Evolutionary conservation across 2,329 filamentous ascomycete genomes (phyloP), one percentile per base, ranked within the genome.

Genomic region (Aureobasidium sp.): DNA sequence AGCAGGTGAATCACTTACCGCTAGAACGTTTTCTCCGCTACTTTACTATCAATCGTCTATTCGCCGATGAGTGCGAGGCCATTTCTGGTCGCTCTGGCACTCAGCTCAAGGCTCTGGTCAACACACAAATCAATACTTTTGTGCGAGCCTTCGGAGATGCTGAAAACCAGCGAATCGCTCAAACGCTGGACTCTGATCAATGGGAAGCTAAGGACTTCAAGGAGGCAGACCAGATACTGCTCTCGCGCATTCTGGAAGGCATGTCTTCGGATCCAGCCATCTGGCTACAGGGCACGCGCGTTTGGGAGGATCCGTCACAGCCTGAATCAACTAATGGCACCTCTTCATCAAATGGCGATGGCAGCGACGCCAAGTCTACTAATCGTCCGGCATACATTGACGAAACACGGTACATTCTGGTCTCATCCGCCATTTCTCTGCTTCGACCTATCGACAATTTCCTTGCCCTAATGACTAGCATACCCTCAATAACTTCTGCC

Each of bases 401-500:
- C 64, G 85, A 87, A 29, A 90, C 96, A 71, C 87, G 85, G 59
- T 97, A 91, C 72, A 86, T 96, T 62, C 83, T 99, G 12, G 92
- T 94, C 0, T 84, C 88, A 59, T 96, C 92, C 5, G 92, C 91
- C 0, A 81, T 93, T 36, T 79, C 89, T 1, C 92, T 94, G 66
- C 82, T 99, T 61, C 83, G 86, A 62, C 91, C 90, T 56, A 87
- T 97, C 66, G 87, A 90, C 63, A 84, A 87, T 17, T 96, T 96
- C 74, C 81, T 96, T 66, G 89, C 89, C 65, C 82, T 99, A 4
- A 87, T 93, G 63, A 82, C 89, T 5, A 87, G 87, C 36, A 93
- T 97, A 63, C 93, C 94, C 1, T 93, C 88, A 64, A 92, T 97
- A 85, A 89, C 91, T 1, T 81, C 87, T 2, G 92, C 97, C 63